Base-by-base conservation (phyloP, 345 rosid species). In the Syzygium jambos region DNA sequence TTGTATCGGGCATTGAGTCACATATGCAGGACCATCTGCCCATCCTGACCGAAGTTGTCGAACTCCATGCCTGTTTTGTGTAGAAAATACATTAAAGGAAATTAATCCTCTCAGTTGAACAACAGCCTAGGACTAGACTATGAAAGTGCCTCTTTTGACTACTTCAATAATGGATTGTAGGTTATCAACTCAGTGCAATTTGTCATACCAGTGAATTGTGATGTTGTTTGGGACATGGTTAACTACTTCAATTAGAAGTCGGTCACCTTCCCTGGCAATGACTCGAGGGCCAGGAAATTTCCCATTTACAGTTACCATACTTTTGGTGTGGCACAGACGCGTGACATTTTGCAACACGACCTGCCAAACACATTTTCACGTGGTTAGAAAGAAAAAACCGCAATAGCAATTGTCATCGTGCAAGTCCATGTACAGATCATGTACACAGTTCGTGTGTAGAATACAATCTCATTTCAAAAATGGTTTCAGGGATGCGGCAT, bases 1-100 rank as follows among this genome's bases (percentile, higher is more conserved):
- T 88, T 92, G 97, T 68, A 95, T 94, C 16, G 96, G 97, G 88
- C 95, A 94, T 52, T 95, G 95, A 11, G 96, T 92, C 54, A 94
- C 77, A 43, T 93, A 93, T 34, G 94, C 91, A 5, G 95, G 94
- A 15, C 95, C 95, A 86, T 95, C 94, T 9, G 95, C 94, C 95
- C 97, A 95, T 57, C 94, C 96, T 9, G 88, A 90, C 85, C 87
- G 88, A 54, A 95, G 89, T 73, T 94, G 97, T 86, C 94, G 88
- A 87, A 95, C 88, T n/a, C 95, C 95, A 91, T 94, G 95, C 96
- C 95, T 95, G 89, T 87, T 87, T 65, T 23, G n/a, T 11, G 38
- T 6, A 22, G 1, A n/a, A 27, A 53, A 83, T 1, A 5, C 7
- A 43, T 43, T 43, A 9, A 83, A 51, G 12, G 10, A 61, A 61